Base-by-base conservation (phyloP, 768 basidiomycete genomes). In the Tricholoma furcatifolium region DNA sequence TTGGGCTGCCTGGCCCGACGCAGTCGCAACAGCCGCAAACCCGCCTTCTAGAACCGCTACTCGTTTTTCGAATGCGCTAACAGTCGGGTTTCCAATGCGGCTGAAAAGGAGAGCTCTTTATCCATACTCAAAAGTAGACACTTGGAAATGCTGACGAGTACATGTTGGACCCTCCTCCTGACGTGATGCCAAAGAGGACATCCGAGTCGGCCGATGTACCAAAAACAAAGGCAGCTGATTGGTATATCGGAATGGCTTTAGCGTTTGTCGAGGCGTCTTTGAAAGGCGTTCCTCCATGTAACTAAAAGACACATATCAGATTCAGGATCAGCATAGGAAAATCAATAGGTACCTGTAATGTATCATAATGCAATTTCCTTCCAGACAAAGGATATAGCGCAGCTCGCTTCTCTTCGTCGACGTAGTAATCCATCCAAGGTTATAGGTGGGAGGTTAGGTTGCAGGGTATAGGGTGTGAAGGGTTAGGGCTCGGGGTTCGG, bases 31-130 rank as follows among this genome's bases (percentile, higher is more conserved):
- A 0, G 85, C 86, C 0, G 82, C 83, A 0, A 65, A 72, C 0
- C 85, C 86, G 1, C 83, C 82, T 58, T 87, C 85, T 6, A 88
- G 72, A 0, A 82, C 81, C 0, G 86, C 79, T 0, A 87, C 79
- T 2, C 86, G 74, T 58, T 77, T 78, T 65, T 87, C 86, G 47
- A 87, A 84, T 1, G 85, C 77, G 27, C 85, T 82, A 17, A 59
- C 58, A 12, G 58, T 59, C 1, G 54, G 58, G 14, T 59, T 59
- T n/a, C 54, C 58, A 20, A 59, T 47, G 20, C 58, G 58, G 10
- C 58, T 59, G 21, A 21, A 9, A 5, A 31, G 14, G 40, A 10
- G 9, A 32, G 46, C n/a, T 6, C 12, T 41, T 17, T 31, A 3
- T 14, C 12, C 4, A 38, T 15, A 38, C 4, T 38, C 18, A 11